These are phyloP conservation scores for Eutrema yunnanense DNA, from an alignment of 345 rosid species.

Conservation along the genomic window DNA sequence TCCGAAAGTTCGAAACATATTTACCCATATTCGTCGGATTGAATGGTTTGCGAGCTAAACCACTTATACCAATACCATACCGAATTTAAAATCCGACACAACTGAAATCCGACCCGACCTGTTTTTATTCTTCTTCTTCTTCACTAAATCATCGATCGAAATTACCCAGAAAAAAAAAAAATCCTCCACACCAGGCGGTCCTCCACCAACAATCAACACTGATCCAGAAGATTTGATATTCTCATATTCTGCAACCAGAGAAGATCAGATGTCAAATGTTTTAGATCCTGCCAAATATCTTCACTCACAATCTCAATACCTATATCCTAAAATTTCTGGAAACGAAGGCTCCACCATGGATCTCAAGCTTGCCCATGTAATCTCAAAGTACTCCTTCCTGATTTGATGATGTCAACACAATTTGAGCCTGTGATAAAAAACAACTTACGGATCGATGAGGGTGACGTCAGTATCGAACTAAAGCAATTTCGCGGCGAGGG, in stretches of 20 bases:
- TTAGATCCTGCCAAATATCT: not conserved
- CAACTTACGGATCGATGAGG: constrained; percentile 58
- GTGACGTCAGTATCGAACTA: constrained; percentile 54
- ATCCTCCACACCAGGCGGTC: constrained; percentile 80
- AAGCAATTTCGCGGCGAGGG: constrained; percentile 47
- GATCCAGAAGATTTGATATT: constrained; percentile 70
- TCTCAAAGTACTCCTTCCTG: constrained; percentile 96
- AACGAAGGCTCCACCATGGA: constrained; percentile 79
- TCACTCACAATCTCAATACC: not conserved
- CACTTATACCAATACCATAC: too few species aligned
- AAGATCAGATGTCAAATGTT: not conserved
- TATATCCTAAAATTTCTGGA: constrained; percentile 29
- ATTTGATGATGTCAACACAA: not conserved
- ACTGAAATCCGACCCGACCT: too few species aligned
- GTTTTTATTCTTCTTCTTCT: too few species aligned
- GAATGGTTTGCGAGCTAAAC: too few species aligned
- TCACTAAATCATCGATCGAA: too few species aligned
- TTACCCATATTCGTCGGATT: too few species aligned
- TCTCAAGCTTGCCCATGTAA: constrained; percentile 79
- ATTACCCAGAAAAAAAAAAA: too few species aligned
- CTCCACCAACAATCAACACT: constrained; percentile 84
- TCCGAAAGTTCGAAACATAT: too few species aligned
- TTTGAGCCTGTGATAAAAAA: not conserved
- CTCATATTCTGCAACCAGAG: constrained; percentile 46
- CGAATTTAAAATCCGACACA: too few species aligned